Base-by-base conservation (phyloP, 1,284 basidiomycete species). In the Malassezia slooffiae region DNA sequence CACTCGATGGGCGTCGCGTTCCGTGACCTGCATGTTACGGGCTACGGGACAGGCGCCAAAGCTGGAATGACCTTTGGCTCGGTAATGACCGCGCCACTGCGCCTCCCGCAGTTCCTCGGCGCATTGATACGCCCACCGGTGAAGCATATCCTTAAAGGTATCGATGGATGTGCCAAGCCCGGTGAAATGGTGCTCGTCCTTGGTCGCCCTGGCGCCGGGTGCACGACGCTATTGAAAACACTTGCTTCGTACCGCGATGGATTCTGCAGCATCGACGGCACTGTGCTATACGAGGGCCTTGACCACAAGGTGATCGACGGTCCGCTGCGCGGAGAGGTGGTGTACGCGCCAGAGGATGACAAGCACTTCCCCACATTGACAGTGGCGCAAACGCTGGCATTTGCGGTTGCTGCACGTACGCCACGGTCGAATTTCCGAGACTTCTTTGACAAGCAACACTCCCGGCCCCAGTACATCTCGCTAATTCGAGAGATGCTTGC, bases 151-250 rank as follows among this genome's bases (percentile, higher is more conserved):
- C 42, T 62, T 3, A 44, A 54, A 21, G 45, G 51, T 33, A 47
- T 60, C 36, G 44, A 43, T 15, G 60, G 60, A 26, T 45, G 42
- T 28, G 56, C 52, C n/a, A 54, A 81, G 59, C 79, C 79, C 1
- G 79, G 79, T 3, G 77, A 79, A 69, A 76, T 79, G 68, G 73
- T 74, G 49, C 60, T 77, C 51, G 75, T 77, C 23, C 70, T 76
- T 23, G 76, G 75, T 33, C 72, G 75, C 33, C 75, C 75, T 0
- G 73, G 72, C 11, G 71, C 71, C 79, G 72, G 81, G 74, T 86
- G 85, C 58, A 59, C 79, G 43, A 71, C 76, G 0, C 70, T 72
- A 33, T 64, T 79, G 53, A 73, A 79, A 62, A 73, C 75, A 9
- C 73, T 79, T 44, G 72, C 76, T 1, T 75, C 75, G 27, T 74